Percentiles rank a stretch among this genome's conserved stretches.
Conservation (phyloP, 2,329 filamentous ascomycete genomes). For the Aspergillus costaricaensis region DNA sequence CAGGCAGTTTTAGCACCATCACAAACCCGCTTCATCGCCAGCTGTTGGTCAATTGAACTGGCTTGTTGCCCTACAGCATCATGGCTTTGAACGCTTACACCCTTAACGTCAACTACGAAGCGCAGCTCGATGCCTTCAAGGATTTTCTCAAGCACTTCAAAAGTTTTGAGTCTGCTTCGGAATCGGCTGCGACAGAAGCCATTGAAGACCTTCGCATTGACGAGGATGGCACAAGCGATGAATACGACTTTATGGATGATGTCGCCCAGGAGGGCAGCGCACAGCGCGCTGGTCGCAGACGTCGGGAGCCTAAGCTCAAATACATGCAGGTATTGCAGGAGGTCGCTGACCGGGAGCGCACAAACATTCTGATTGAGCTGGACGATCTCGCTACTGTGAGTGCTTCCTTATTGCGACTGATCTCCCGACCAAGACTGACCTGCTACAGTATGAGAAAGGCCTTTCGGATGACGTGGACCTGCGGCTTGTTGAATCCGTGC, state of each 20-base stretch:
- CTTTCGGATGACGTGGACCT: conserved; percentile 70
- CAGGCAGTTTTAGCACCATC: conserved; percentile 13
- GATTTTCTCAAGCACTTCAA: conserved; percentile 89
- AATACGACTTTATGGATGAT: conserved; percentile 91
- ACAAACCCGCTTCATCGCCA: conserved; percentile 19
- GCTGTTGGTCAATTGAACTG: conserved; percentile 23
- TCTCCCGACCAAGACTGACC: background rate
- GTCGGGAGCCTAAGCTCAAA: conserved; percentile 69
- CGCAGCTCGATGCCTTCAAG: conserved; percentile 79
- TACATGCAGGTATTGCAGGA: conserved; percentile 87
- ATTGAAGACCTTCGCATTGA: conserved; percentile 83
- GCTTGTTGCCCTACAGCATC: conserved; percentile 32
- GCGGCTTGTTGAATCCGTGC: conserved; percentile 72
- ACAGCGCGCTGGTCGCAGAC: conserved; percentile 52
- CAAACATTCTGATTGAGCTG: conserved; percentile 82
- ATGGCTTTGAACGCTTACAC: conserved; percentile 87
- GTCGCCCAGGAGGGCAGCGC: conserved; percentile 54
- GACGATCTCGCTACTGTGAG: conserved; percentile 77
- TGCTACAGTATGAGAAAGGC: conserved; percentile 70
- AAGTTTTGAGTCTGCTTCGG: conserved; percentile 64
- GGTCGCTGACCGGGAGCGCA: conserved; percentile 74
- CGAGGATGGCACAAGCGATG: conserved; percentile 82
- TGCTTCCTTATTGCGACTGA: background rate
- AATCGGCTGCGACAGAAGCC: conserved; percentile 71
- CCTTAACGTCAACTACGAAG: conserved; percentile 80